These are phyloP conservation scores for Vachellia pachyceras DNA, from an alignment of 306 rosid genomes.

Conservation along the genomic window DNA sequence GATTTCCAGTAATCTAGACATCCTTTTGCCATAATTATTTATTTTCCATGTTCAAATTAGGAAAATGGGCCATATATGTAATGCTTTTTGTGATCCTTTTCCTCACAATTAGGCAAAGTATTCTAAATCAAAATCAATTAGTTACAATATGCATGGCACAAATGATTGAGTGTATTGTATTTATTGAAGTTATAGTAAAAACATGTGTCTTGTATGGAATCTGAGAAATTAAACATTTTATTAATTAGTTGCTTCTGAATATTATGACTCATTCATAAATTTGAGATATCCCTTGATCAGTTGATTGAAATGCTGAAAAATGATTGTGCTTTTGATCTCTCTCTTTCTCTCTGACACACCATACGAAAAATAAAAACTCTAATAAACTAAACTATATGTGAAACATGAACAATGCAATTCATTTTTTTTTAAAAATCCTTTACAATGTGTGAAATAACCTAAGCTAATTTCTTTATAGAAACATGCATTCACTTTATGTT, in stretches of 20 bases:
- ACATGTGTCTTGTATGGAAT: not conserved
- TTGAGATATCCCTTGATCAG: not conserved
- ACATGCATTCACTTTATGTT: not conserved
- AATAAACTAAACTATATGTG: not conserved
- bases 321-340: too few relatives aligned
- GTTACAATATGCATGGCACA: not conserved
- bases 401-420: not conserved
- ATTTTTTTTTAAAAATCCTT: not conserved
- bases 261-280: too few relatives aligned
- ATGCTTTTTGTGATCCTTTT: conserved; percentile 12
- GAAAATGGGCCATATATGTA: conserved; percentile 22
- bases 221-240: not conserved
- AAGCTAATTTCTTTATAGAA: not conserved
- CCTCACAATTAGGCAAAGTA: conserved; percentile 30
- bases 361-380: too few relatives aligned
- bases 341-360: not conserved
- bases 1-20: conserved; percentile 38
- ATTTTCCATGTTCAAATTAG: not conserved
- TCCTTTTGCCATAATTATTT: conserved; percentile 6
- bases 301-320: too few relatives aligned
- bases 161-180: not conserved
- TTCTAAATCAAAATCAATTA: not conserved
- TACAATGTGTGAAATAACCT: not conserved
- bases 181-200: not conserved
- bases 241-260: not conserved